Evolutionary conservation across 1,284 basidiomycete genomes (phyloP), one percentile per base, ranked within the genome.

Genomic region (Malassezia dermatis): DNA sequence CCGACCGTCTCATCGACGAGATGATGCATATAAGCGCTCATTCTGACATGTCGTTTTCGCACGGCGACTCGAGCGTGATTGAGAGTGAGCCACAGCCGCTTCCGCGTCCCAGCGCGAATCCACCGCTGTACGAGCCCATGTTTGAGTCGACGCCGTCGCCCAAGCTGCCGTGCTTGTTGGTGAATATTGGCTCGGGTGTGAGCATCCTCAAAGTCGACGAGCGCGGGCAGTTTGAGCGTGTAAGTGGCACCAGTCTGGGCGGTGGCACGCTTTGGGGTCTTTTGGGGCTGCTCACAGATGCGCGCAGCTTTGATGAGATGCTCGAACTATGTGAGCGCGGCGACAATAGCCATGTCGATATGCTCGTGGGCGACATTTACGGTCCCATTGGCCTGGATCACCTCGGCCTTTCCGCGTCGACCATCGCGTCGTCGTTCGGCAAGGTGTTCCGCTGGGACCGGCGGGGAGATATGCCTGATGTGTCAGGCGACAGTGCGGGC

Each of bases 221-320:
- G 65, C 87, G 90, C 74, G 94, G 94, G 23, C 84, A 81, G 60
- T 98, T 87, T 73, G 94, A 99, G 79, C 86, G 94, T 69, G 88
- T 99, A 42, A 91, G 88, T 62, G 94, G 94, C 24, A 99, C 94
- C 40, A 91, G 88, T 77, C 77, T 99, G 44, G 94, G 94, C 41
- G 94, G 94, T n/a, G 94, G 93, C 32, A 98, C 94, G n/a, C 78
- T 99, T 17, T 99, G 94, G 94, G 94, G 94, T 19, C 76, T 99
- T 63, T 78, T 99, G 52, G 93, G 88, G 70, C 77, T 99, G 56
- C 78, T 99, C 61, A 99, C 94, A 19, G 88, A 89, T 43, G 94
- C 94, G n/a, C 86, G 82, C 44, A 87, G 82, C 40, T 99, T 99
- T 77, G 93, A 98, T 76, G 93, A 98, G 76, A 99, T 99, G 93